phyloP scores from a whole-genome alignment of 441 rosid species.

The Adansonia grandidieri region DNA sequence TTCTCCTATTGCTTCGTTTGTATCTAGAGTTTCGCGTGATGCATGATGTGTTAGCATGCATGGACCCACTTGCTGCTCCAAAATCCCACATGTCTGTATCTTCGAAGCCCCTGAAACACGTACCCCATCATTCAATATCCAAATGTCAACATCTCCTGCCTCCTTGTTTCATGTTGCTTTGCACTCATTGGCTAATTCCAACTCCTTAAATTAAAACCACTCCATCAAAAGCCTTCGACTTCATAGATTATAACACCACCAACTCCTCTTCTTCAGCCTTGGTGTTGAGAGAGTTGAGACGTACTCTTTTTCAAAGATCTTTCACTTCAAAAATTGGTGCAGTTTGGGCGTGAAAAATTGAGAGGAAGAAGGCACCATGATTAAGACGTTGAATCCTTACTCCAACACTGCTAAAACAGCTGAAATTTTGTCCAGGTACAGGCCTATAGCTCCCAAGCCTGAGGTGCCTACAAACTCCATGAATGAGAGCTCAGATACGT shows the following conservation, averaged over 20 bases:
- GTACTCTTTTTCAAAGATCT: not conserved
- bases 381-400: conserved; percentile 71
- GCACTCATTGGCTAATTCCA: conserved; percentile 48
- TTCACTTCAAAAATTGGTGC: not conserved
- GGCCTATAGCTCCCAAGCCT: conserved; percentile 95
- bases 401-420: conserved; percentile 74
- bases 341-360: not conserved
- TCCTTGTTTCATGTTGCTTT: conserved; percentile 56
- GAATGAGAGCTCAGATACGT: conserved; percentile 49
- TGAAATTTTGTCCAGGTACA: conserved; percentile 88
- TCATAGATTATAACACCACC: not conserved
- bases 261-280: conserved; percentile 1
- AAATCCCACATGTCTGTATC: conserved; percentile 60
- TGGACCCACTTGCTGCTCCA: conserved; percentile 46
- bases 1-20: not conserved
- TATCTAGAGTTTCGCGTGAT: too few relatives aligned
- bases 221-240: not conserved
- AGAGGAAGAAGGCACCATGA: conserved; percentile 48
- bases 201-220: conserved; percentile 30
- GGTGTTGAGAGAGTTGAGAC: not conserved
- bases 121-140: conserved; percentile 69
- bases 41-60: conserved; percentile 45
- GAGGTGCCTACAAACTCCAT: conserved; percentile 39
- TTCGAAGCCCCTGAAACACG: conserved; percentile 58
- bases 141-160: conserved; percentile 51